phyloP scores from a whole-genome alignment of 306 rosid genomes.

The Prunus salicina region DNA sequence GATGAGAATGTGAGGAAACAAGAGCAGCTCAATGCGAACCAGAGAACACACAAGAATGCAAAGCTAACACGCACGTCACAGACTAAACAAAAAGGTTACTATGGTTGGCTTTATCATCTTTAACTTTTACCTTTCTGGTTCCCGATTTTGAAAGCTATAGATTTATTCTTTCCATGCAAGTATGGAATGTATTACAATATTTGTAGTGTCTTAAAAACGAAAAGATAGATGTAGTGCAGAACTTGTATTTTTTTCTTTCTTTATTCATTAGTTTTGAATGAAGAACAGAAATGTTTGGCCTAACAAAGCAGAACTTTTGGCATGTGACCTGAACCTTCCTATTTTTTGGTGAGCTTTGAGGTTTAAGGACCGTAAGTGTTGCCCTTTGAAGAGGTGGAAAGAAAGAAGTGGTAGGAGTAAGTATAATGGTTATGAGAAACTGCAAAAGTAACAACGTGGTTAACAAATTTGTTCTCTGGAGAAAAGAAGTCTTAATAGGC shows the following conservation, averaged over 20 bases:
- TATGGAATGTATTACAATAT: not conserved
- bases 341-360: not conserved
- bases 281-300: slow-evolving; percentile 4
- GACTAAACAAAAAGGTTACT: slow-evolving; percentile 39
- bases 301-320: not conserved
- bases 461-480: not conserved
- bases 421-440: not conserved
- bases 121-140: slow-evolving; percentile 7
- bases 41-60: slow-evolving; percentile 39
- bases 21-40: slow-evolving; percentile 26
- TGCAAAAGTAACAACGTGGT: not conserved
- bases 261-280: not conserved
- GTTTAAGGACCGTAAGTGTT: not conserved
- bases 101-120: slow-evolving; percentile 38
- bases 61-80: slow-evolving; percentile 34
- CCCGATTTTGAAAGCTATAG: not conserved
- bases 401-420: not conserved
- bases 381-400: not conserved
- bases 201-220: not conserved
- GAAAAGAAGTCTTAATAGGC: not conserved
- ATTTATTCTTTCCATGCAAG: not conserved
- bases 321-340: not conserved
- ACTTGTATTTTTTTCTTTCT: not conserved
- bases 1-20: slow-evolving; percentile 54
- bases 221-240: not conserved